These are phyloP conservation scores for Euphorbia pulcherrima DNA, from an alignment of 345 rosid genomes.

Conservation along the genomic window DNA sequence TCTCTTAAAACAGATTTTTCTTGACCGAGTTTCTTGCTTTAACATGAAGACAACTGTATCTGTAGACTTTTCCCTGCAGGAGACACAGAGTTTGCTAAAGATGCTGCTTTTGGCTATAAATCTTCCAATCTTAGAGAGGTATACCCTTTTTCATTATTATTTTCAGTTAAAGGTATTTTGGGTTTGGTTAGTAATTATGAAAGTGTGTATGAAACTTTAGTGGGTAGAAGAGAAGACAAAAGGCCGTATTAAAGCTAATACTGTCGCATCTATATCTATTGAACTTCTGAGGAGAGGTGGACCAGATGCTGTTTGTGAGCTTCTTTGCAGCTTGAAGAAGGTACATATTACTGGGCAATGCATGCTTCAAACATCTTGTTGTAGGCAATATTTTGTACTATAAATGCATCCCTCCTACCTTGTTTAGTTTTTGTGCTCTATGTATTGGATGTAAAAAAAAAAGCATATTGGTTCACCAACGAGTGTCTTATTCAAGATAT, in stretches of 20 bases:
- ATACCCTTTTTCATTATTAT: conserved; percentile 14
- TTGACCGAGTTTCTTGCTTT: neutral
- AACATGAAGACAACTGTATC: conserved; percentile 15
- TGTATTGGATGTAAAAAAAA: neutral
- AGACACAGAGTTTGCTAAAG: conserved; percentile 93
- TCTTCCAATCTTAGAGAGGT: conserved; percentile 92
- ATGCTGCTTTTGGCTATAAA: conserved; percentile 84
- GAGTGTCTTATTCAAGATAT: neutral
- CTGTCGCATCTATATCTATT: conserved; percentile 71
- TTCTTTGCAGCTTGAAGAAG: conserved; percentile 70
- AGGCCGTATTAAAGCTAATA: conserved; percentile 60
- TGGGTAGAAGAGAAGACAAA: conserved; percentile 95
- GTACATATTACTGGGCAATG: conserved; percentile 31
- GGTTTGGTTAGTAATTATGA: conserved; percentile 12
- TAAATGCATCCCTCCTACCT: neutral
- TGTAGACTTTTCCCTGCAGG: conserved; percentile 91
- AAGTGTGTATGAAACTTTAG: conserved; percentile 34
- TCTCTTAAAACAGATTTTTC: conserved; percentile 3
- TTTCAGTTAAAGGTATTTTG: conserved; percentile 2
- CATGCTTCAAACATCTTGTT: neutral
- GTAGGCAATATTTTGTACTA: neutral
- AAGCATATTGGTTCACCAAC: neutral
- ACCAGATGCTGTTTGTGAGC: conserved; percentile 80
- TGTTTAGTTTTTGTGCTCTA: neutral
- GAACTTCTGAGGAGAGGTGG: conserved; percentile 82